phyloP scores from a whole-genome alignment of 371 early-diverging fungal species.

The Ordospora colligata region DNA sequence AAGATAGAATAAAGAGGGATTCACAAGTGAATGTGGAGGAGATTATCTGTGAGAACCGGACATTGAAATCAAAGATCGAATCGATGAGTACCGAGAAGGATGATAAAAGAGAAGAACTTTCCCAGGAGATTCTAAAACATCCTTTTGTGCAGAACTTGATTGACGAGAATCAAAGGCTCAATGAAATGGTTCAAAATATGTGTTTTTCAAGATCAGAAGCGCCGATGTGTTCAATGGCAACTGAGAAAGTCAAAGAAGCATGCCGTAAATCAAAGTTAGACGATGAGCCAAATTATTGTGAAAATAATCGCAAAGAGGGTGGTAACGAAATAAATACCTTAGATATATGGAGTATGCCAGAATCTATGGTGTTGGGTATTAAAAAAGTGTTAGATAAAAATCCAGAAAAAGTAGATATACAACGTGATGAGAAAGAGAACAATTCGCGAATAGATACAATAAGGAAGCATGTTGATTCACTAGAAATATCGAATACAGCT shows the following conservation, averaged over 20 bases:
- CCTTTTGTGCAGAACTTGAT: conserved; percentile 38
- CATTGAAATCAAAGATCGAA: neutral
- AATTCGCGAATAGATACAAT: neutral
- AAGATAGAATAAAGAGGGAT: neutral
- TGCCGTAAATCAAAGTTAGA: neutral
- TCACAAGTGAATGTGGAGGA: conserved; percentile 11
- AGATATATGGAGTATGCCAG: neutral
- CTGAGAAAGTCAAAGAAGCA: neutral
- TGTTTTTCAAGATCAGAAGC: neutral
- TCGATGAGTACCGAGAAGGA: neutral
- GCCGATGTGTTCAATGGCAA: neutral
- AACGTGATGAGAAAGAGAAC: neutral
- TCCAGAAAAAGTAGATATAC: too few relatives aligned
- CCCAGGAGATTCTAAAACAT: conserved; percentile 29
- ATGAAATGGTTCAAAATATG: neutral
- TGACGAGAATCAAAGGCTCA: conserved; percentile 27
- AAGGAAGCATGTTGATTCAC: neutral
- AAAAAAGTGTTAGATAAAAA: neutral
- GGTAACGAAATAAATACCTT: neutral
- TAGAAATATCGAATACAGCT: neutral
- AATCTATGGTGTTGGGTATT: neutral
- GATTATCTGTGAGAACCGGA: conserved; percentile 15
- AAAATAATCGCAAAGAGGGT: neutral
- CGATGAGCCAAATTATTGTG: neutral
- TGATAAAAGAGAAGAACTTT: conserved; percentile 24